phyloP scores from a whole-genome alignment of 2,329 filamentous ascomycete genomes.

The Colletotrichum viniferum region DNA sequence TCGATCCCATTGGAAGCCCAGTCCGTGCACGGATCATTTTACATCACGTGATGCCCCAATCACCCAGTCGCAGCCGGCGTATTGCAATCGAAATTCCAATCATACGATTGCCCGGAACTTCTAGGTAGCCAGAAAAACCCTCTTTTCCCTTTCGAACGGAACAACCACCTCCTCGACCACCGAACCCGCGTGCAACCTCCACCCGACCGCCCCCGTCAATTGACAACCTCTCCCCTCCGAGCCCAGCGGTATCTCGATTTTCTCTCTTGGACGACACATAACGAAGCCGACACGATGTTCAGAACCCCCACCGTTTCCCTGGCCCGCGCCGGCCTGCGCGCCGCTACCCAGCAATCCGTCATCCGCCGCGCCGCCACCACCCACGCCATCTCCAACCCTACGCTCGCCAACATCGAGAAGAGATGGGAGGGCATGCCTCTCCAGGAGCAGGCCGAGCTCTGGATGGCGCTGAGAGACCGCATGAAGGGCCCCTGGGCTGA shows the following conservation, averaged over 20 bases:
- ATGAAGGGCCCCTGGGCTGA: slow-evolving; percentile 99
- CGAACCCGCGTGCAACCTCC: background rate
- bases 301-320: slow-evolving; percentile 57
- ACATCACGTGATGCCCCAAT: background rate
- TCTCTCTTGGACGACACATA: slow-evolving; percentile 13
- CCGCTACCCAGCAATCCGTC: slow-evolving; percentile 41
- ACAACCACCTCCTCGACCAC: background rate
- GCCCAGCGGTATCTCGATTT: slow-evolving; percentile 22
- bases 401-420: slow-evolving; percentile 98
- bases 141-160: slow-evolving; percentile 18
- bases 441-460: slow-evolving; percentile 98
- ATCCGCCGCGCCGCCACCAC: slow-evolving; percentile 66
- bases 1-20: background rate
- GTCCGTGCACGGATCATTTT: background rate
- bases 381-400: slow-evolving; percentile 97
- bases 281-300: slow-evolving; percentile 48
- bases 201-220: slow-evolving; percentile 30
- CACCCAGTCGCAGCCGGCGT: slow-evolving; percentile 20
- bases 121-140: slow-evolving; percentile 24
- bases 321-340: slow-evolving; percentile 53
- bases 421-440: slow-evolving; percentile 98
- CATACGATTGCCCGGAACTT: slow-evolving; percentile 24
- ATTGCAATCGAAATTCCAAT: slow-evolving; percentile 23
- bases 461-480: slow-evolving; percentile 97
- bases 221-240: slow-evolving; percentile 23